Evolutionary conservation across 257 asterid genomes (phyloP).

Genomic region (Primulina huaijiensis): DNA sequence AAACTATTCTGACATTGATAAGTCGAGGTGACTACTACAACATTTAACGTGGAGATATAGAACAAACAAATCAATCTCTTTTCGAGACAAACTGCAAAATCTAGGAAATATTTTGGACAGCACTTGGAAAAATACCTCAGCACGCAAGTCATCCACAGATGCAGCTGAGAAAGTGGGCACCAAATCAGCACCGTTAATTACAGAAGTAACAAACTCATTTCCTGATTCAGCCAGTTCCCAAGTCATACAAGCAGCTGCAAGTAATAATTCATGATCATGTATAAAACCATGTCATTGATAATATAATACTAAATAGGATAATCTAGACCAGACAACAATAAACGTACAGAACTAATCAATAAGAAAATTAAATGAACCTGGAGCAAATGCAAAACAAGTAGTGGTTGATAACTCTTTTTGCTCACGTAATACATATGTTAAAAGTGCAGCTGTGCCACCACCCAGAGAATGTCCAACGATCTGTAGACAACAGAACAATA

Average conservation of each 20-base stretch:
- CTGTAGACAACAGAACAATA: conserved; percentile 38
- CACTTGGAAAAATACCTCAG: conserved; percentile 60
- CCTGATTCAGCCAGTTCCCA: conserved; percentile 99
- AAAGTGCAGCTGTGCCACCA: conserved; percentile 92
- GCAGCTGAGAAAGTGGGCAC: conserved; percentile 98
- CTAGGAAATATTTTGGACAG: not conserved
- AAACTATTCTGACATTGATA: too few species aligned
- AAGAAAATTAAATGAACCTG: conserved; percentile 46
- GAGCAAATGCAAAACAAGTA: conserved; percentile 93
- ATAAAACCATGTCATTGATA: not conserved
- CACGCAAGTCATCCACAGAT: conserved; percentile 90
- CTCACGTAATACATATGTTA: conserved; percentile 87
- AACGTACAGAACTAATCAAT: not conserved
- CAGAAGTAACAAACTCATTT: conserved; percentile 64
- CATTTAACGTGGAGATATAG: not conserved
- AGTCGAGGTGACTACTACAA: not conserved
- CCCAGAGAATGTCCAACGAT: conserved; percentile 97
- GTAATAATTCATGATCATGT: conserved; percentile 1
- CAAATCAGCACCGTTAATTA: conserved; percentile 92
- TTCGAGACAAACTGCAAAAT: conserved; percentile 2
- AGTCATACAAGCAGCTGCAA: conserved; percentile 97
- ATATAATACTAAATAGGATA: not conserved
- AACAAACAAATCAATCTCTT: conserved; percentile 4
- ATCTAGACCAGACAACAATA: conserved; percentile 6
- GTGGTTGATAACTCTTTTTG: conserved; percentile 71